Percentiles rank a stretch among this genome's conserved stretches.
Evolutionary conservation across 2,329 filamentous ascomycete genomes (phyloP).

Genomic region (Tolypocladium tropicale): DNA sequence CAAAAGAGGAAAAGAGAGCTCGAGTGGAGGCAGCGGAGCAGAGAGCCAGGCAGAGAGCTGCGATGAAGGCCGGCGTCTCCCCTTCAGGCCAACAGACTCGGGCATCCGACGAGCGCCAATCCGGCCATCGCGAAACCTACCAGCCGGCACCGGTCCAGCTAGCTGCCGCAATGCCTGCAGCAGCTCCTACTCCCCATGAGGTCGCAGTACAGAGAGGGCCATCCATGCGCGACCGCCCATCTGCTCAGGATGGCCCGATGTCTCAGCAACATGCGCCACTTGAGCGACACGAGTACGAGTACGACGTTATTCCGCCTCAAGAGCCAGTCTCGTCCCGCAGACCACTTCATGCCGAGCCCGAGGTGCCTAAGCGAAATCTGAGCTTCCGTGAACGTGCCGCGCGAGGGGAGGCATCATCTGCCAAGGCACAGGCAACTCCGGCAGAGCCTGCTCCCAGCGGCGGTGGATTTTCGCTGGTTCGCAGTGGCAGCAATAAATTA

Average conservation of each 20-base stretch:
- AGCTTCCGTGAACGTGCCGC: slow-evolving; percentile 51
- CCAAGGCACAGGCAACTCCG: slow-evolving; percentile 14
- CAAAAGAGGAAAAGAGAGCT: slow-evolving; percentile 89
- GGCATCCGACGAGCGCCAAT: slow-evolving; percentile 12
- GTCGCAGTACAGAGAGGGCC: not conserved
- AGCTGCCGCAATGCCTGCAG: not conserved
- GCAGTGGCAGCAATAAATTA: slow-evolving; percentile 47
- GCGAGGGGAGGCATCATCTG: slow-evolving; percentile 28
- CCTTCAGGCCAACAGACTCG: slow-evolving; percentile 9
- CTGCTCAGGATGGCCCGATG: not conserved
- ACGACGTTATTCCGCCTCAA: slow-evolving; percentile 11
- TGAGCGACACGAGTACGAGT: slow-evolving; percentile 5
- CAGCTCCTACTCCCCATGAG: not conserved
- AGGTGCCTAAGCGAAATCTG: slow-evolving; percentile 40
- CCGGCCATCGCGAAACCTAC: not conserved
- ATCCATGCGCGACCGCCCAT: not conserved
- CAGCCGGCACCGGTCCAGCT: not conserved
- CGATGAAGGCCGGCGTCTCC: slow-evolving; percentile 22
- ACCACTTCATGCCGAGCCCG: slow-evolving; percentile 14
- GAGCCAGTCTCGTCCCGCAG: slow-evolving; percentile 7
- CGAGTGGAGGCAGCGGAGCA: slow-evolving; percentile 74
- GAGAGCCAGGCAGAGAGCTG: slow-evolving; percentile 52
- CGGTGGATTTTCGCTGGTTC: slow-evolving; percentile 25
- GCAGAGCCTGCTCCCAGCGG: slow-evolving; percentile 19
- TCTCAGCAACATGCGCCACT: not conserved